Base-by-base conservation (phyloP, 768 basidiomycete species). In the Tephrocybe sp. region DNA sequence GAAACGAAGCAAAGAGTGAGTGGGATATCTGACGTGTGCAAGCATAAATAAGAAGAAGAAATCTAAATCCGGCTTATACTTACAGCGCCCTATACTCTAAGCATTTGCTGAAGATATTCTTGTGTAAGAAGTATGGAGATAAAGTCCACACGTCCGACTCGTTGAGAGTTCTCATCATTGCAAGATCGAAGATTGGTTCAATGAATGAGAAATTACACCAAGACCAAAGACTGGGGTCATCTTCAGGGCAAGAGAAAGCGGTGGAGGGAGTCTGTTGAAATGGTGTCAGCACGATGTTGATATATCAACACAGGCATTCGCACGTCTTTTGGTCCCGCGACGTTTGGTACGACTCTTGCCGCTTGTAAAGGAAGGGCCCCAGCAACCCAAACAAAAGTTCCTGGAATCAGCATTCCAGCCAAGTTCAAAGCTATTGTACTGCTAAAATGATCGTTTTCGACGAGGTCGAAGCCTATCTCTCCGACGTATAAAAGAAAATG, bases 131-230 rank as follows among this genome's bases (percentile, higher is more conserved):
- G 54, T 76, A 85, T 0, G 85, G 86, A 3, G 85, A 85, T 26
- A 87, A 68, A 10, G 61, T 66, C 85, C 85, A 88, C 6, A 87
- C 78, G 60, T 87, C 77, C 10, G 34, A 51, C 34, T 76, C 76
- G 30, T 76, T 67, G 19, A 79, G 63, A 5, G 83, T 84, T 47
- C 77, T 70, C 36, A 67, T 65, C 51, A 64, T 71, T 0, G 84
- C 79, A 16, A 84, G 63, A 43, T 70, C 60, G 53, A 87, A 74
- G 19, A 87, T 68, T 4, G 85, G 85, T 54, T 83, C 75, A 6
- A 87, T 73, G 58, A 84, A 87, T 1, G 80, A 77, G 59, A 85
- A 85, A 2, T 73, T 77, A 34, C 71, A 73, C 86, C 85, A 88
- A 14, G 76, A 70, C 83, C 84, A 86, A 12, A 88, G 66, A 32